Evolutionary conservation across 2,329 filamentous ascomycete genomes (phyloP), one percentile per base, ranked within the genome.

Genomic region (Colletotrichum eremochloae): DNA sequence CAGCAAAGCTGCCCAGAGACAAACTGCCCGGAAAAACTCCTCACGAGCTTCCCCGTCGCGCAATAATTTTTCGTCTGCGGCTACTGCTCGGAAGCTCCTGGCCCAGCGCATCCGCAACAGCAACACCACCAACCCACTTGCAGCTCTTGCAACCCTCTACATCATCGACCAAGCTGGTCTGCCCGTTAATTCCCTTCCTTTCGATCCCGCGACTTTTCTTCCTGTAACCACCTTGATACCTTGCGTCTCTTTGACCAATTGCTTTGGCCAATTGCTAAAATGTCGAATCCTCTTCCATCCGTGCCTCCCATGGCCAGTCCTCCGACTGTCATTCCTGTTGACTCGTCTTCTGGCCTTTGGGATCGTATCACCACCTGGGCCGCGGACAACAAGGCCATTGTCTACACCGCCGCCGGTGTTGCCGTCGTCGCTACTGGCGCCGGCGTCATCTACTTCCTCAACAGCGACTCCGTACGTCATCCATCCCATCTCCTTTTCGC

Each of bases 331-430:
- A 80, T 90, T 65, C 84, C 85, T 53, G 81, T 90, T 76, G 84
- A 88, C 69, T 81, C 85, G 75, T 88, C 92, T 74, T 89, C 92
- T 72, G 92, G 93, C 58, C 85, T 96, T 68, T 97, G 95, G 95
- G 94, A 97, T 82, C 92, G 95, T 79, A 86, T 98, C 84, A 93
- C 95, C 76, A 92, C 87, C 80, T 99, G 96, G 96, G 95, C 93
- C 18, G 94, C 95, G 2, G 96, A 98, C 82, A 95, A 99, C 86
- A 98, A 98, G 86, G 93, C 94, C 60, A 89, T 96, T 67, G 95
- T 97, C 75, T 99, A 98, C 84, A 98, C 96, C 76, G 94, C 98
- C 84, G 96, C 96, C 68, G 96, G 96, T 79, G 93, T 97, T 72
- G 96, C 96, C 66, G 89, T 97, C 60, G 94, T 98, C 55, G 93